Percentiles rank a stretch among this genome's conserved stretches.
Evolutionary conservation across 139 green algal genomes (phyloP).

Genomic region (Chlamydomonas sphaeroides): DNA sequence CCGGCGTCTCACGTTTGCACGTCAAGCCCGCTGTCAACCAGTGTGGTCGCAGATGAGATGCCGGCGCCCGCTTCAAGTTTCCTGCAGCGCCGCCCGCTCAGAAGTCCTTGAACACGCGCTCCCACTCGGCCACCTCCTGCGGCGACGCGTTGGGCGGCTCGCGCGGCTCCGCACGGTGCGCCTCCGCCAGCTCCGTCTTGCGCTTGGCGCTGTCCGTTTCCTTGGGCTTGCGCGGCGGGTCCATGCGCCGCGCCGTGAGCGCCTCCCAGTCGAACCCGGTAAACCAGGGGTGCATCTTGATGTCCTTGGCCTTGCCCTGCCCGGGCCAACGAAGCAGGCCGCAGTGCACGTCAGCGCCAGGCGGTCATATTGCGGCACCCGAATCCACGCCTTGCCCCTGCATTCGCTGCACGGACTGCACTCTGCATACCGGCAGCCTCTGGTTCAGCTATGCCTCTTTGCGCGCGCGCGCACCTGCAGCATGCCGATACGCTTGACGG

Average conservation of each 20-base stretch:
- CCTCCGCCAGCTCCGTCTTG: constrained; percentile 61
- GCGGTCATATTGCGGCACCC: too few relatives aligned
- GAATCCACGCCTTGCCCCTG: too few relatives aligned
- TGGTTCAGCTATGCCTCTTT: too few relatives aligned
- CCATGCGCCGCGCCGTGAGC: constrained; percentile 81
- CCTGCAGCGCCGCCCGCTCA: too few relatives aligned
- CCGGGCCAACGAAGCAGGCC: too few relatives aligned
- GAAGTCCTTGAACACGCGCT: constrained; percentile 64
- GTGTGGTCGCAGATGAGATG: too few relatives aligned
- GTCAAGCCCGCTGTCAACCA: too few relatives aligned
- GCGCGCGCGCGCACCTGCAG: constrained; percentile 51
- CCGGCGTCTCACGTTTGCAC: too few relatives aligned
- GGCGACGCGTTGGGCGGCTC: constrained; percentile 62
- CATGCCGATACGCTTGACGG: constrained; percentile 88
- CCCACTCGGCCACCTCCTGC: constrained; percentile 73
- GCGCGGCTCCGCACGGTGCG: constrained; percentile 51
- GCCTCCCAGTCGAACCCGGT: constrained; percentile 89
- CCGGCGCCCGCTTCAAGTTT: too few relatives aligned
- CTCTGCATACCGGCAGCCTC: too few relatives aligned
- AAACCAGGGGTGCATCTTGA: constrained; percentile 96
- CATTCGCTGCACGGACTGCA: too few relatives aligned
- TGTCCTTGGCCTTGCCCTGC: constrained; percentile 72
- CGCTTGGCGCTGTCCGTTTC: constrained; percentile 83
- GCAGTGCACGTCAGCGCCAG: too few relatives aligned
- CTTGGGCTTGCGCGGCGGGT: constrained; percentile 76